A percentile compares a stretch with the other conserved stretches of the same genome.
phyloP scores from a whole-genome alignment of 192 early-diverging fungal genomes.

The Backusella sp. region DNA sequence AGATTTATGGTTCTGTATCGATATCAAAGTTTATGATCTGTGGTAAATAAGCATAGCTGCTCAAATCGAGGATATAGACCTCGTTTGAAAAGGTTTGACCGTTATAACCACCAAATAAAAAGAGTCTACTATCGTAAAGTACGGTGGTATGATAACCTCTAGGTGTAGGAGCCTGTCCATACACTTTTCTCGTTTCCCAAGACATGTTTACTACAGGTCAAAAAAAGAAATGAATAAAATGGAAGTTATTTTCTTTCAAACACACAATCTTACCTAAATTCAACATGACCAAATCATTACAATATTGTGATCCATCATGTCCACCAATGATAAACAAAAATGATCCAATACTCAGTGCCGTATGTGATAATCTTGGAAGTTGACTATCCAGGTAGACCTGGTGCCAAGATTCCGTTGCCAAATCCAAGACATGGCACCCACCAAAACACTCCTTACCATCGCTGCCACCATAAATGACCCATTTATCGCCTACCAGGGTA shows the following conservation, averaged over 20 bases:
- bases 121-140: constrained; percentile 75
- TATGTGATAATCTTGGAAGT: constrained; percentile 73
- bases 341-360: constrained; percentile 78
- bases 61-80: constrained; percentile 77
- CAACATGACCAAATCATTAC: constrained; percentile 73
- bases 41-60: constrained; percentile 81
- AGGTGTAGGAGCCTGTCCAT: constrained; percentile 58
- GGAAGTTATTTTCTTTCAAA: too few species aligned
- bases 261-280: constrained; percentile 55
- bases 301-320: constrained; percentile 81
- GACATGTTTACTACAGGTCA: constrained; percentile 61
- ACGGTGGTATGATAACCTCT: constrained; percentile 83
- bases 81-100: constrained; percentile 79
- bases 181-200: constrained; percentile 77
- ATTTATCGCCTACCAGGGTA: constrained; percentile 74
- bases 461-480: constrained; percentile 81
- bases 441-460: constrained; percentile 79
- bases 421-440: constrained; percentile 62
- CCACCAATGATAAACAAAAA: constrained; percentile 86
- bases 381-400: constrained; percentile 58
- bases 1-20: background rate
- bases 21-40: constrained; percentile 76
- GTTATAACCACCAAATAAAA: constrained; percentile 84
- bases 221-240: background rate
- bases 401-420: constrained; percentile 59